These are phyloP conservation scores for Entomortierella lignicola DNA, from an alignment of 192 early-diverging fungal species.

Conservation along the genomic window DNA sequence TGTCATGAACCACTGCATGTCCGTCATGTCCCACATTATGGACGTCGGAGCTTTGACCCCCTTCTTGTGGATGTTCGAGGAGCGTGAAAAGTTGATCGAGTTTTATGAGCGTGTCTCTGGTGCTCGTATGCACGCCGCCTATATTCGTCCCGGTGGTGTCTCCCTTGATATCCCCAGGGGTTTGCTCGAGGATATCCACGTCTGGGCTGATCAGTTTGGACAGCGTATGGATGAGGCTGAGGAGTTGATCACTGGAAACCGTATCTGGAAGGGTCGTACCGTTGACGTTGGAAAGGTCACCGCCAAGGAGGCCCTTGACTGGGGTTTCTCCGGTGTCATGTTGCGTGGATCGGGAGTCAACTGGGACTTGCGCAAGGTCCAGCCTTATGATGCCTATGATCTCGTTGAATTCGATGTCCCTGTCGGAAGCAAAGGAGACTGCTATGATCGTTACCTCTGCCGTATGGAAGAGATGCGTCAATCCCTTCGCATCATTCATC, in stretches of 20 bases:
- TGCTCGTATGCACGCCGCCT: conserved; percentile 97
- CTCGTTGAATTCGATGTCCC: conserved; percentile 97
- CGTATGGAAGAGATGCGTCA: conserved; percentile 99
- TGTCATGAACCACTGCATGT: conserved; percentile 99
- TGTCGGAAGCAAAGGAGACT: conserved; percentile 93
- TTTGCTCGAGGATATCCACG: conserved; percentile 94
- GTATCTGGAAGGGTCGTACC: conserved; percentile 94
- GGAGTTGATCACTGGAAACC: conserved; percentile 92
- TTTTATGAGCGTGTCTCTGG: conserved; percentile 99
- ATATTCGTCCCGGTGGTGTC: conserved; percentile 97
- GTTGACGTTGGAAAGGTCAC: conserved; percentile 89
- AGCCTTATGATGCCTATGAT: conserved; percentile 96
- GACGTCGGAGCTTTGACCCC: conserved; percentile 98
- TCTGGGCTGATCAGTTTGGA: conserved; percentile 92
- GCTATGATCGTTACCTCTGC: conserved; percentile 95
- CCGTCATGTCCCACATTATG: conserved; percentile 94
- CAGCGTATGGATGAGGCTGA: conserved; percentile 94
- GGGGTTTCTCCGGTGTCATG: conserved; percentile 96
- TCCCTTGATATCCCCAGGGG: conserved; percentile 93
- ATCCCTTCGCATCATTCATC: conserved; percentile 92
- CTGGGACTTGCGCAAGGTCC: conserved; percentile 94
- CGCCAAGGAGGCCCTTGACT: conserved; percentile 89
- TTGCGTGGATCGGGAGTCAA: conserved; percentile 92
- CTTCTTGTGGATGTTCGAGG: conserved; percentile 99
- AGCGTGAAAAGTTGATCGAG: conserved; percentile 99